Evolutionary conservation across 1,284 basidiomycete species (phyloP), one percentile per base, ranked within the genome.

Genomic region (Amylostereum areolatum): DNA sequence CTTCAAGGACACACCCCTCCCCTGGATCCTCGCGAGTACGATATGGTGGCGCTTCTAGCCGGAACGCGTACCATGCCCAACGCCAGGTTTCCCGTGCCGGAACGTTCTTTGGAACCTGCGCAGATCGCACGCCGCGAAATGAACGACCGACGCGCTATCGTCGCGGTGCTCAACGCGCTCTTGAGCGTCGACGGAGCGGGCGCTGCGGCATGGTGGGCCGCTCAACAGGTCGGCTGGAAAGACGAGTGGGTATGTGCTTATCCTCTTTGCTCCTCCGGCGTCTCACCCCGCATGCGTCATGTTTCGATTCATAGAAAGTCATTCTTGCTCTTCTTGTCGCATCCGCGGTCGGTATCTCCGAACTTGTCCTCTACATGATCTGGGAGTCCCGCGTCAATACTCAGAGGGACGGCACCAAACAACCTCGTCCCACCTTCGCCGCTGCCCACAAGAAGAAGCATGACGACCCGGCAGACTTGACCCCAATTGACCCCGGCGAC

Each of bases 51-150:
- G n/a, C 68, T 91, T 28, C 77, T 91, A 3, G 87, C 89, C 18
- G 88, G 88, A 29, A 75, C 83, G 3, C 77, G 73, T 33, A 84
- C 87, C 12, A 84, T 84, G 5, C 88, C 89, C 11, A 80, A 85
- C 50, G 77, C 83, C 45, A 78, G 73, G 43, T 84, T 87, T 52
- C 81, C 81, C 31, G 59, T 65, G 28, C 75, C 75, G 54, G 52
- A 62, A 3, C 48, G 28, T 18, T 71, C 71, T 12, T 63, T 66
- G 47, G 70, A 72, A 40, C 69, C 72, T 29, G 74, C 59, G 41
- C 49, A 71, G 51, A 64, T 72, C 43, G 71, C 67, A 42, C 68
- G 71, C 41, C 62, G 71, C 43, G 72, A 66, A 47, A 65, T 67
- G 30, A 72, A 71, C 36, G 85, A 90, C 53, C 69, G 76, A 49